Evolutionary conservation across 2,329 filamentous ascomycete genomes (phyloP), one percentile per base, ranked within the genome.

Genomic region (Sporothrix sp.): DNA sequence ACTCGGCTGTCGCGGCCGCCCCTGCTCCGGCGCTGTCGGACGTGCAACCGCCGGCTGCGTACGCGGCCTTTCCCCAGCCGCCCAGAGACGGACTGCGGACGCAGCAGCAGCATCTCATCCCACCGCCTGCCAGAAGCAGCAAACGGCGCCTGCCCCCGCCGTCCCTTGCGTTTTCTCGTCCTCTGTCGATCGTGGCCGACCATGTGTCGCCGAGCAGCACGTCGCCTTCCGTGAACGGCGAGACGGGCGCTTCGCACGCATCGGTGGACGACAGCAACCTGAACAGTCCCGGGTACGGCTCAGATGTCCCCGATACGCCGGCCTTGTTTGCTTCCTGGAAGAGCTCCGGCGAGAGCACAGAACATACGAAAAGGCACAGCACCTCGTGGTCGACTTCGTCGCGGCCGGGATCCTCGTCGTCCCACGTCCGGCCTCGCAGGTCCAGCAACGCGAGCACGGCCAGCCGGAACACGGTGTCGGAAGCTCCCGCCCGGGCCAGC

Each of bases 181-280:
- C 75, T 2, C 62, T 79, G 9, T 80, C 76, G 1, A 70, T 76
- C 42, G 74, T 79, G 2, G 63, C 71, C 47, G 76, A 80, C 52
- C 70, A 76, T 40, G 74, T 74, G 0, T 76, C 75, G 0, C 72
- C 73, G 1, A 30, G 58, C 53, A 54, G 59, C 27, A 57, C 61
- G 11, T 57, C 59, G 6, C 59, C 61, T 6, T 56, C 60, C 1
- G 7, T 42, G 16, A 18, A 30, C 8, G 23, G 32, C 8, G 45
- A 50, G 30, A 20, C 33, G 2, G 30, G 23, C 14, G 30, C 18
- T n/a, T 38, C 44, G n/a, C 33, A 27, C 10, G n/a, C 36, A 3
- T 30, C 45, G 1, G 13, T 46, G 7, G 35, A 43, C 20, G 44
- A 43, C 25, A 37, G 30, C 14, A 46, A 30, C 20, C 21, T 32